Evolutionary conservation across 805 yeast species (phyloP), one percentile per base, ranked within the genome.

Genomic region (Metschnikowia cubensis): DNA sequence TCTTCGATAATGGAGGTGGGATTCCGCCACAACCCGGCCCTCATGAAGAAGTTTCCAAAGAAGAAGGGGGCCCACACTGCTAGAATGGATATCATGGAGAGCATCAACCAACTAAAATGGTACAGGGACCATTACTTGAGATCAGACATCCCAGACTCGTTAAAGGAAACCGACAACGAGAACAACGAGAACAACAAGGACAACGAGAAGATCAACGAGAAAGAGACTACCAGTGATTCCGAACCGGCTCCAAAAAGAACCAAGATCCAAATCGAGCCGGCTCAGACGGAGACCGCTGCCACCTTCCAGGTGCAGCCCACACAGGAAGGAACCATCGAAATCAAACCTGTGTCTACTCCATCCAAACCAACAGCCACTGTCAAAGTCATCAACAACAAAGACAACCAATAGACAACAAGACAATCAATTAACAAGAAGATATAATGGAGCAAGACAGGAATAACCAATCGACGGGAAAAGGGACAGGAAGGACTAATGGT

Each of bases 21-120:
- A 0, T 73, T 69, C 42, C 82, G 98, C 60, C 91, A 87, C 62
- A 89, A 89, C 64, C 86, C 87, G 0, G 70, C 66, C 3, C 67
- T 90, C 45, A 74, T 85, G 68, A 65, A 65, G 50, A 62, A 59
- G 49, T 73, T 69, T 57, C 98, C 92, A 5, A 73, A 67, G 35
- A 94, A 95, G 68, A 69, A 68, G 44, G 75, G 79, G 18, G 77
- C 77, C 1, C 99, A 94, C 66, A 92, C 98, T 0, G 99, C 99
- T 0, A 80, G 79, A 55, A 75, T 83, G 14, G 99, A 94, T 66
- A 94, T 94, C 43, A 58, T 87, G 44, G 99, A 94, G 66, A 88
- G 96, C 60, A 92, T 94, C 38, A 79, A 68, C 7, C 96, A 94
- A 65, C 71, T 94, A 62, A 77, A 73, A 56, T 94, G 90, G 87